A percentile compares a stretch with the other conserved stretches of the same genome.
phyloP scores from a whole-genome alignment of 768 basidiomycete genomes.

The Suillus clintonianus region DNA sequence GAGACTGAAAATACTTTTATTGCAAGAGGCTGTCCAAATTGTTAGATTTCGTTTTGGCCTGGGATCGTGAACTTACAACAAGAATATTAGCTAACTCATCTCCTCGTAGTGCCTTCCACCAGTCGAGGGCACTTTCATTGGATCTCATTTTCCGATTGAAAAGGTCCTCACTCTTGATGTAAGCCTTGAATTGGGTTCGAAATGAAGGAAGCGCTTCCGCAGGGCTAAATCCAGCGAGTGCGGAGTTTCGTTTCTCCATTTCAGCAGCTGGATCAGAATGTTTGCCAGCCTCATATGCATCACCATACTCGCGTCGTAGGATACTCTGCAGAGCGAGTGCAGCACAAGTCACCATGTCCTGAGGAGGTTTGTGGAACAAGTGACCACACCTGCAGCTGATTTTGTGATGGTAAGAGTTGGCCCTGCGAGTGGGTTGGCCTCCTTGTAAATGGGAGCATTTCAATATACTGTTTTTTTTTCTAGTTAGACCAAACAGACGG shows the following conservation, averaged over 20 bases:
- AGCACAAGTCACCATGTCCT: neutral
- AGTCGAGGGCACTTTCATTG: neutral
- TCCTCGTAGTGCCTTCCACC: slow-evolving; percentile 5
- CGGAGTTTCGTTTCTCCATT: slow-evolving; percentile 3
- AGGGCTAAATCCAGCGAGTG: slow-evolving; percentile 1
- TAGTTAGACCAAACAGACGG: too few species aligned
- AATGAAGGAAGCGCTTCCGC: neutral
- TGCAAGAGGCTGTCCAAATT: too few species aligned
- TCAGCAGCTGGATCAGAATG: neutral
- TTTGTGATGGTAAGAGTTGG: neutral
- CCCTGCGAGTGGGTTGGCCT: neutral
- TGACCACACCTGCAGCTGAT: neutral
- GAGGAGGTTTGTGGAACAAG: neutral
- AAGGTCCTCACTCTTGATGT: slow-evolving; percentile 1
- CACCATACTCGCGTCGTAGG: neutral
- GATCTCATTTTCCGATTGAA: neutral
- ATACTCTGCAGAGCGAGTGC: slow-evolving; percentile 6
- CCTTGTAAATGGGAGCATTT: slow-evolving; percentile 2
- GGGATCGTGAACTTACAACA: too few species aligned
- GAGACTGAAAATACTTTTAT: too few species aligned
- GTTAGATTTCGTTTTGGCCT: too few species aligned
- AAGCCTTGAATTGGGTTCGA: slow-evolving; percentile 5
- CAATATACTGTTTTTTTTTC: too few species aligned
- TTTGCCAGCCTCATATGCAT: neutral
- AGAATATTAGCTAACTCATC: slow-evolving; percentile 5